Evolutionary conservation across 2,329 filamentous ascomycete genomes (phyloP).

Genomic region (Fonsecaea nubica): DNA sequence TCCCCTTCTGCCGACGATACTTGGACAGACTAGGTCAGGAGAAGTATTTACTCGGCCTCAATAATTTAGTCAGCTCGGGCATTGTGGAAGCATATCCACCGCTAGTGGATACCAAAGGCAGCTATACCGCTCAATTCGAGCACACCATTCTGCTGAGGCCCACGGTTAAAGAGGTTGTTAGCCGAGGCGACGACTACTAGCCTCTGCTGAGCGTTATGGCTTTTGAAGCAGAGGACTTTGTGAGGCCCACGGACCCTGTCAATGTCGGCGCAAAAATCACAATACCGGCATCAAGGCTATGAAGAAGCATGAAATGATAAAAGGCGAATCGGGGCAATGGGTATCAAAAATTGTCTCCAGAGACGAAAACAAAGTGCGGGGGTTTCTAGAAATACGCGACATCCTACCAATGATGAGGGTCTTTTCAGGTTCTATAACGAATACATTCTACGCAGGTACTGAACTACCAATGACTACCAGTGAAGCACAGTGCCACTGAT

Average conservation of each 20-base stretch:
- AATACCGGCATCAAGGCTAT: background rate
- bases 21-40: constrained; percentile 92
- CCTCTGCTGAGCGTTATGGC: background rate
- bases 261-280: background rate
- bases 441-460: background rate
- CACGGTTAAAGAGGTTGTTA: constrained; percentile 85
- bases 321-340: background rate
- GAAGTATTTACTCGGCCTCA: constrained; percentile 89
- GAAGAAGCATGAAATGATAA: background rate
- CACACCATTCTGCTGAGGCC: constrained; percentile 82
- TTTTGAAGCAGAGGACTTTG: background rate
- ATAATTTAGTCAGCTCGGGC: constrained; percentile 80
- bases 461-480: background rate
- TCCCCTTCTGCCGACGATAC: constrained; percentile 90
- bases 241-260: background rate
- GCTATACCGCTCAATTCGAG: constrained; percentile 92
- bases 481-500: background rate
- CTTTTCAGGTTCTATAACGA: background rate
- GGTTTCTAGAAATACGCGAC: background rate
- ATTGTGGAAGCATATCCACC: constrained; percentile 92
- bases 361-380: background rate
- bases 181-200: constrained; percentile 83
- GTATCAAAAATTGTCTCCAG: background rate
- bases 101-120: constrained; percentile 88
- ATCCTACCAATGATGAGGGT: background rate